Evolutionary conservation across 768 basidiomycete species (phyloP), one percentile per base, ranked within the genome.

Genomic region (Tulasnella sp.): DNA sequence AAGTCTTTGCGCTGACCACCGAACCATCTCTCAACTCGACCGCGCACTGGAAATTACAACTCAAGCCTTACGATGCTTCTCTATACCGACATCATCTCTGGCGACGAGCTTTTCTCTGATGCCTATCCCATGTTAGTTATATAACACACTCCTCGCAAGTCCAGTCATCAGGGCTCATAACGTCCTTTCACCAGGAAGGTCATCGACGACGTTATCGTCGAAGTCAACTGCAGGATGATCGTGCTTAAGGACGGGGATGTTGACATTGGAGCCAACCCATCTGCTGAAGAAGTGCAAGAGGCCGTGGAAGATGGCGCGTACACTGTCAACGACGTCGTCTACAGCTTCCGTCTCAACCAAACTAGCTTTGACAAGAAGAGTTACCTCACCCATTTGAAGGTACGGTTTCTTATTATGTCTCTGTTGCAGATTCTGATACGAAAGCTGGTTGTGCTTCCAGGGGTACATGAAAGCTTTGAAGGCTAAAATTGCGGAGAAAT

Each of bases 231-330:
- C 81, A 76, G 84, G 74, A 76, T 84, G 80, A 86, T 94, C 78
- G 82, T 81, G 26, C 75, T 94, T 75, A 93, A 92, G 80, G 81
- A 83, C 5, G 94, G 93, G 71, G 89, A 94, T 76, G 82, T 98
- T 74, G 88, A 99, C 79, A 99, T 96, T 79, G 97, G 95, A 79
- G 94, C 91, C 72, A 96, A 98, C 81, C 90, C 95, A 44, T 98
- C 95, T 62, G 83, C 88, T 6, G 96, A 98, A 82, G 96, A 97
- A 68, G 82, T 82, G 63, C 88, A 87, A 0, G 97, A 98, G 70
- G 83, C 83, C 34, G 80, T 95, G 71, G 95, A 94, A 80, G 90
- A 91, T 0, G 92, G 91, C 75, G 83, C 86, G n/a, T 5, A 66
- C 16, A 83, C 83, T 72, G 90, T 96, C 79, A 98, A 95, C 89